Evolutionary conservation across 352 stramenopile species (phyloP).

Genomic region (Phytopythium delawarense): DNA sequence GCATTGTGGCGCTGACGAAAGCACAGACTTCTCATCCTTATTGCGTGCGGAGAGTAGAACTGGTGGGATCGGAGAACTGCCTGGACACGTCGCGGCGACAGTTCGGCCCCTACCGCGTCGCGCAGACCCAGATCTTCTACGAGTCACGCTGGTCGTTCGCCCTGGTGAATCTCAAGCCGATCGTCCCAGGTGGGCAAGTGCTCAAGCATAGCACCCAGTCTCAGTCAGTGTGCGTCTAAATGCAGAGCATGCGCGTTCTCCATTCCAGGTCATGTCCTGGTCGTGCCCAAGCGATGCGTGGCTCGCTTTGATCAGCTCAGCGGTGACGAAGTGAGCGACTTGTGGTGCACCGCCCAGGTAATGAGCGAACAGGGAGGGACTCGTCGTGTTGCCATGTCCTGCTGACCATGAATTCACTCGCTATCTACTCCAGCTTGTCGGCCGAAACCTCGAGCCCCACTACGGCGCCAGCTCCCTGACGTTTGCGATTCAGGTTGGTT

Average conservation of each 20-base stretch:
- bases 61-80: constrained; percentile 35
- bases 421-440: constrained; percentile 39
- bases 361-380: background rate
- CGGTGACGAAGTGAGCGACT: constrained; percentile 81
- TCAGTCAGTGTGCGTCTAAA: background rate
- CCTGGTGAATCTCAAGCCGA: constrained; percentile 93
- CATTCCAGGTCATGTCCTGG: constrained; percentile 80
- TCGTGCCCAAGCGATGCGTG: constrained; percentile 80
- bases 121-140: constrained; percentile 53
- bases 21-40: background rate
- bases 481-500: constrained; percentile 85
- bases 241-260: background rate
- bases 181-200: constrained; percentile 64
- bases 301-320: constrained; percentile 73
- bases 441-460: constrained; percentile 62
- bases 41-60: constrained; percentile 11
- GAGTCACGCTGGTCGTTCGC: constrained; percentile 53
- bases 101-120: constrained; percentile 49
- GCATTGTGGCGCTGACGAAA: too few species aligned
- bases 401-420: background rate
- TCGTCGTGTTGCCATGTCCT: background rate
- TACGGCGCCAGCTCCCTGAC: constrained; percentile 84
- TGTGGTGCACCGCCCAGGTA: constrained; percentile 54
- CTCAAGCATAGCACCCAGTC: background rate
- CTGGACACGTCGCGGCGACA: constrained; percentile 24